phyloP scores from a whole-genome alignment of 345 rosid genomes.

The Ricinus communis region DNA sequence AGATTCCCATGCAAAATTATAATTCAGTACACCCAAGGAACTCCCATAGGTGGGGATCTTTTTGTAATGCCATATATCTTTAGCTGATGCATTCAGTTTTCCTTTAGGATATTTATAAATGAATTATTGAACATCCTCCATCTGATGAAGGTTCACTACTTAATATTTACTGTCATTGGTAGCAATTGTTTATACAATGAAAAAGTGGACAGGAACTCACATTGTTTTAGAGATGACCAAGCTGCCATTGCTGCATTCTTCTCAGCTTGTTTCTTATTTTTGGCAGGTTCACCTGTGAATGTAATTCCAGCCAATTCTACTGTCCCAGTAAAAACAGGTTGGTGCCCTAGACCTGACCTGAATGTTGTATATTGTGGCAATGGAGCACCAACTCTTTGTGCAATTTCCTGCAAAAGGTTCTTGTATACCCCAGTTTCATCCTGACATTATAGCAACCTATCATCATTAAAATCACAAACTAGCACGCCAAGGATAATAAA shows the following conservation, averaged over 20 bases:
- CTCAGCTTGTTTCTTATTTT: conserved; percentile 98
- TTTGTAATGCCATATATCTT: neutral
- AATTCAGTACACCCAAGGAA: neutral
- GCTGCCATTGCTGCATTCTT: conserved; percentile 99
- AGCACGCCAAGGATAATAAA: neutral
- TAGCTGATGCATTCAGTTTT: neutral
- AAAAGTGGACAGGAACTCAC: conserved; percentile 46
- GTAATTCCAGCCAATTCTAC: conserved; percentile 91
- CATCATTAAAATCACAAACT: conserved; percentile 18
- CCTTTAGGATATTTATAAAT: neutral
- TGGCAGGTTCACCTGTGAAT: conserved; percentile 91
- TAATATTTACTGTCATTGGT: neutral
- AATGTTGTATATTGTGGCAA: conserved; percentile 83
- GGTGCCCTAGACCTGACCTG: conserved; percentile 96
- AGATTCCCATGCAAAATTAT: neutral
- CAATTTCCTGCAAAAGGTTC: conserved; percentile 92
- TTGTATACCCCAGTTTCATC: conserved; percentile 99
- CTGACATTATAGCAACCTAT: conserved; percentile 38
- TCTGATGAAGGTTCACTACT: neutral
- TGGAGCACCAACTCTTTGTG: conserved; percentile 95
- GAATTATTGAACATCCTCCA: neutral
- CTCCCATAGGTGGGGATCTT: neutral
- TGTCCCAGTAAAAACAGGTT: conserved; percentile 91
- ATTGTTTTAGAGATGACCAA: conserved; percentile 88
- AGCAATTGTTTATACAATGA: neutral